Percentiles rank a stretch among this genome's conserved stretches.
phyloP scores from a whole-genome alignment of 2,329 filamentous ascomycete species.

The Helminthosporium solani region DNA sequence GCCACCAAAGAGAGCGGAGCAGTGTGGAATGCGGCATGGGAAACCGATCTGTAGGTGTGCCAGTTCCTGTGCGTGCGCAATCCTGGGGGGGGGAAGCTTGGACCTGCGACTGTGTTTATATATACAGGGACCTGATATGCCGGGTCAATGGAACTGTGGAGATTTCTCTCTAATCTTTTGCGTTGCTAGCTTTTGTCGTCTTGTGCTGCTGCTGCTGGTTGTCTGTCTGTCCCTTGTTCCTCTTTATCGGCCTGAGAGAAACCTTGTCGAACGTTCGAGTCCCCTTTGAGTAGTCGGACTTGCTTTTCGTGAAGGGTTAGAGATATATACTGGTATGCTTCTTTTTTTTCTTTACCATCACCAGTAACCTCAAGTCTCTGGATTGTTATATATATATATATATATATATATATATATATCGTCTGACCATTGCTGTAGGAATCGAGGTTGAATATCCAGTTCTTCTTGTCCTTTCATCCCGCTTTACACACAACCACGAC shows the following conservation, averaged over 20 bases:
- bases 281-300: too few relatives aligned
- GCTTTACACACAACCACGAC: conserved; percentile 1
- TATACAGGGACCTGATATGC: not conserved
- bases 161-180: not conserved
- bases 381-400: too few relatives aligned
- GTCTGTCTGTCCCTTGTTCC: not conserved
- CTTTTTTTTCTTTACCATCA: too few relatives aligned
- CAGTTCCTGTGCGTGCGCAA: not conserved
- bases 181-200: not conserved
- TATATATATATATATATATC: too few relatives aligned
- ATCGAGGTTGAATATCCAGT: not conserved
- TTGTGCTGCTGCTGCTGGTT: too few relatives aligned
- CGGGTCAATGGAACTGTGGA: not conserved
- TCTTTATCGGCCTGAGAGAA: not conserved
- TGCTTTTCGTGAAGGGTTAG: too few relatives aligned
- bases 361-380: too few relatives aligned
- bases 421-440: not conserved
- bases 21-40: not conserved
- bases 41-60: not conserved
- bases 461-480: too few relatives aligned
- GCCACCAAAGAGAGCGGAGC: not conserved
- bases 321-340: too few relatives aligned
- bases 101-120: not conserved
- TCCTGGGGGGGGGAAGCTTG: not conserved
- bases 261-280: not conserved